Conservation (phyloP, 2,329 filamentous ascomycete genomes). For the Arthroderma uncinatum region DNA sequence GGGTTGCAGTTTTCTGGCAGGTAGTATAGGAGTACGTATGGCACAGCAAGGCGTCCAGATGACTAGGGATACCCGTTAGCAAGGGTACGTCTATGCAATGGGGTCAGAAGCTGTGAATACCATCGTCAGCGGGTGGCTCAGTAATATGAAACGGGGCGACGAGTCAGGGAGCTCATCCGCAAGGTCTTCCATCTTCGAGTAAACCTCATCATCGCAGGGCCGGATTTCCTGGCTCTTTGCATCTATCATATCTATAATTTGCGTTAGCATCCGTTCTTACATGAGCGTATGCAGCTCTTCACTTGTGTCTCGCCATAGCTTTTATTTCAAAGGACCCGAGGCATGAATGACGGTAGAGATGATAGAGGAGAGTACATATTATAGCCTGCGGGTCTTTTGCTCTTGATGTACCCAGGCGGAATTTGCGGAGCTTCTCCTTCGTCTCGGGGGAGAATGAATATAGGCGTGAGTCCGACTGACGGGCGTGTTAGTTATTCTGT, state of each 20-base stretch:
- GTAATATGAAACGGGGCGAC: slow-evolving; percentile 74
- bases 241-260: slow-evolving; percentile 69
- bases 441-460: slow-evolving; percentile 90
- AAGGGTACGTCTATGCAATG: slow-evolving; percentile 4
- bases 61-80: slow-evolving; percentile 40
- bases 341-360: background rate
- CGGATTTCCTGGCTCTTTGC: slow-evolving; percentile 82
- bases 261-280: background rate
- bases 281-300: too few species aligned
- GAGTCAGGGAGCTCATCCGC: slow-evolving; percentile 87
- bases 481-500: background rate
- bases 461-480: slow-evolving; percentile 70
- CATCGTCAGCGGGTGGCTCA: slow-evolving; percentile 82
- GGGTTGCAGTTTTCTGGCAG: slow-evolving; percentile 83
- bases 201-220: slow-evolving; percentile 68
- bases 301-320: background rate
- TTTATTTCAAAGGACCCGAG: background rate
- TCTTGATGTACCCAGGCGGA: slow-evolving; percentile 80
- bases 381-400: slow-evolving; percentile 79
- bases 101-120: slow-evolving; percentile 37
- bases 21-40: slow-evolving; percentile 92
- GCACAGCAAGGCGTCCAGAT: slow-evolving; percentile 73
- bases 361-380: slow-evolving; percentile 60
- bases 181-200: slow-evolving; percentile 68
- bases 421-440: slow-evolving; percentile 82